A percentile compares a stretch with the other conserved stretches of the same genome.
phyloP scores from a whole-genome alignment of 2,329 filamentous ascomycete genomes.

The Didymella sp. region DNA sequence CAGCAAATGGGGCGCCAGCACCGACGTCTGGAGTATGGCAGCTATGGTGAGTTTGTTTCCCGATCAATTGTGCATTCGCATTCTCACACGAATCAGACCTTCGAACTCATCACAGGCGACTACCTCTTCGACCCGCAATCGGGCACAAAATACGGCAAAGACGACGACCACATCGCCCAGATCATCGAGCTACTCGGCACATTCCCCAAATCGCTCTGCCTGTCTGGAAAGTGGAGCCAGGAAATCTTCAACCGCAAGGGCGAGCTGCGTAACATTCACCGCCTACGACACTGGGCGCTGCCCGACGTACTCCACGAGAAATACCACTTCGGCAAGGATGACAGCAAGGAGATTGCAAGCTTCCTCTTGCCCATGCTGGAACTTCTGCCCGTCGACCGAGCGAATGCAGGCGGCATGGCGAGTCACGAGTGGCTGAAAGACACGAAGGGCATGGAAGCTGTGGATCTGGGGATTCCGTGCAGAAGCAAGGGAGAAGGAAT shows the following conservation, averaged over 20 bases:
- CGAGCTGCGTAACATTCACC: constrained; percentile 95
- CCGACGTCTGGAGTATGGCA: constrained; percentile 99
- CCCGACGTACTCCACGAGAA: constrained; percentile 94
- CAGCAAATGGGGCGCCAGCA: constrained; percentile 98
- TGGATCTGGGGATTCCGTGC: constrained; percentile 77
- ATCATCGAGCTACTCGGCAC: constrained; percentile 96
- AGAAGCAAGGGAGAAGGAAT: constrained; percentile 90
- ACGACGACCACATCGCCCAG: constrained; percentile 98
- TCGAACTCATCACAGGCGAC: constrained; percentile 96
- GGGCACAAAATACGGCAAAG: constrained; percentile 98
- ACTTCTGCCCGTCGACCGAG: constrained; percentile 82
- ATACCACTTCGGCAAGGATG: constrained; percentile 89
- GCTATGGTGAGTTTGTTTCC: constrained; percentile 77
- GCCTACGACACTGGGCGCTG: constrained; percentile 93
- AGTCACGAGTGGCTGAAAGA: constrained; percentile 82
- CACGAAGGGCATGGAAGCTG: constrained; percentile 84
- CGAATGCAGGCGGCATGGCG: constrained; percentile 96
- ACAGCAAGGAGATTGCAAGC: constrained; percentile 77
- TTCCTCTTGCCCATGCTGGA: constrained; percentile 93
- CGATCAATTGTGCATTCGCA: neutral
- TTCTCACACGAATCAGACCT: constrained; percentile 68
- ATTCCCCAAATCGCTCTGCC: constrained; percentile 90
- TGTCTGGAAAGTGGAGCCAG: constrained; percentile 95
- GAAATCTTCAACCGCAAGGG: constrained; percentile 99
- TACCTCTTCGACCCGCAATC: constrained; percentile 99